Conservation (phyloP, 2,329 filamentous ascomycete species). For the Coleophoma cylindrospora region DNA sequence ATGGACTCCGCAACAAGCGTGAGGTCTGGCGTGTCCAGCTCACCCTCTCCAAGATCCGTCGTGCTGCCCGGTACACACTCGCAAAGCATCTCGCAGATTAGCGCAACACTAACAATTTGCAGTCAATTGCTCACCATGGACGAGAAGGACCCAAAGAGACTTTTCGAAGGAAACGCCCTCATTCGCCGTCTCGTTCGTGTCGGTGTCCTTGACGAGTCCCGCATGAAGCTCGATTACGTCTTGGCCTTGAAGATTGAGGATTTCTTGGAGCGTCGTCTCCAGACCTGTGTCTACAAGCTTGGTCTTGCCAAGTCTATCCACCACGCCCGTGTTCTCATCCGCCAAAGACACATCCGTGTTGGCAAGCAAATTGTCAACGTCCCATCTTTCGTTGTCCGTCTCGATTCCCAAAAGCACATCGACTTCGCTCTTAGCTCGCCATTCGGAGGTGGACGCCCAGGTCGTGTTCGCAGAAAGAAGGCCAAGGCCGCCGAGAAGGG, state of each 20-base stretch:
- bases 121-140: conserved; percentile 99
- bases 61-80: conserved; percentile 85
- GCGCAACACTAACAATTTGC: conserved; percentile 15
- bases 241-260: conserved; percentile 98
- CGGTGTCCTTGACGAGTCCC: conserved; percentile 98
- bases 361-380: conserved; percentile 99
- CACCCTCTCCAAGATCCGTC: conserved; percentile 99
- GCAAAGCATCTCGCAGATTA: neutral
- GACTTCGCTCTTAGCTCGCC: conserved; percentile 97
- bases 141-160: conserved; percentile 99
- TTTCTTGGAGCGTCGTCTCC: conserved; percentile 99
- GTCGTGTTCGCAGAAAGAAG: conserved; percentile 99
- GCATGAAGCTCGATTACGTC: conserved; percentile 99
- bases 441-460: conserved; percentile 94
- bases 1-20: conserved; percentile 99
- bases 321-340: conserved; percentile 99
- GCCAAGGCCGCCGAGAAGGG: conserved; percentile 88
- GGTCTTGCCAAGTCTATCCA: conserved; percentile 99
- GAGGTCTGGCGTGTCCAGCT: conserved; percentile 99
- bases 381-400: conserved; percentile 97
- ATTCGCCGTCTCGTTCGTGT: conserved; percentile 99
- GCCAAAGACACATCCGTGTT: conserved; percentile 99
- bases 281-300: conserved; percentile 99
- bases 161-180: conserved; percentile 99
- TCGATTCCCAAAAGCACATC: conserved; percentile 99